These are phyloP conservation scores for Boletellus deceptivus DNA, from an alignment of 1,284 basidiomycete genomes.

Conservation along the genomic window DNA sequence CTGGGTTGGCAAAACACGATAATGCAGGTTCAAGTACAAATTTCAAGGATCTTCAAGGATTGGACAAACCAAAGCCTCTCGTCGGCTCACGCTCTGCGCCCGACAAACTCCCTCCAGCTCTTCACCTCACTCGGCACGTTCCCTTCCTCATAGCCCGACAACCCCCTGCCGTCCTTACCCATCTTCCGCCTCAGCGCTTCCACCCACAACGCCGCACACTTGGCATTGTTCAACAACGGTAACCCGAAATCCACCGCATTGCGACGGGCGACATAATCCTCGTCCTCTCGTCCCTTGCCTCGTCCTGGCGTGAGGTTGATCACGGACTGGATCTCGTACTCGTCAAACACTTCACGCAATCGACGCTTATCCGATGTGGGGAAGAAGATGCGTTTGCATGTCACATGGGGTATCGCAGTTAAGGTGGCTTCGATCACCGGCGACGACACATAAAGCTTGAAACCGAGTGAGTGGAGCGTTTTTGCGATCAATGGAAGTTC, in stretches of 20 bases:
- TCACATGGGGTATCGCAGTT: slow-evolving; percentile 77
- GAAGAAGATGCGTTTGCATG: slow-evolving; percentile 91
- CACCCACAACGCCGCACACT: slow-evolving; percentile 87
- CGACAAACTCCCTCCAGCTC: slow-evolving; percentile 89
- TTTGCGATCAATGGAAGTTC: slow-evolving; percentile 83
- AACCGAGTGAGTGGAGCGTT: slow-evolving; percentile 75
- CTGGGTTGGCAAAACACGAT: too few relatives aligned
- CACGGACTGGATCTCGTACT: slow-evolving; percentile 94
- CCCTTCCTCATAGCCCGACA: slow-evolving; percentile 85
- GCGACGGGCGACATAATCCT: slow-evolving; percentile 93
- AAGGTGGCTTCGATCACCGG: slow-evolving; percentile 79
- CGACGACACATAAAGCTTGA: slow-evolving; percentile 91
- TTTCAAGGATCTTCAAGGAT: too few relatives aligned
- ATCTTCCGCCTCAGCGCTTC: slow-evolving; percentile 90
- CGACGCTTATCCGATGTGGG: slow-evolving; percentile 97
- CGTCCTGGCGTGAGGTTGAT: slow-evolving; percentile 90
- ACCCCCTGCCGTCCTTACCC: slow-evolving; percentile 72
- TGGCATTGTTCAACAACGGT: slow-evolving; percentile 89
- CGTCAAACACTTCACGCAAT: slow-evolving; percentile 89
- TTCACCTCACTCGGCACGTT: slow-evolving; percentile 91
- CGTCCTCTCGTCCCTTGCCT: slow-evolving; percentile 79
- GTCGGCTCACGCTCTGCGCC: slow-evolving; percentile 49
- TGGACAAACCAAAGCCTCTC: too few relatives aligned
- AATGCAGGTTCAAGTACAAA: too few relatives aligned
- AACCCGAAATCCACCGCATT: slow-evolving; percentile 92